phyloP scores from a whole-genome alignment of 495 filamentous ascomycete genomes.

The Oleoguttula mirabilis region DNA sequence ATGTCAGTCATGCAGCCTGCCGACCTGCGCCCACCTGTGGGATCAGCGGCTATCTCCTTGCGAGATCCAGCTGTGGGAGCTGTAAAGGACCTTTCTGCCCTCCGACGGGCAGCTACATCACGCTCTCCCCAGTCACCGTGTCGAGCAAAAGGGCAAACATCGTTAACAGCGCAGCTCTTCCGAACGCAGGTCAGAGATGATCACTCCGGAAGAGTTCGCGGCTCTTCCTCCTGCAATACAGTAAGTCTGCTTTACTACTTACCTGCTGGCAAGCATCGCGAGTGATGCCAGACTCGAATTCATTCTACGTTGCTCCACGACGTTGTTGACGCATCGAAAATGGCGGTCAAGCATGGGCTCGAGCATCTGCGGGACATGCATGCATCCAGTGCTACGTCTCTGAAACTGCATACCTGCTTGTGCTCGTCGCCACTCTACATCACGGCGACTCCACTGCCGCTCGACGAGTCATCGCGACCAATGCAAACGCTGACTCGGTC shows the following conservation, averaged over 20 bases:
- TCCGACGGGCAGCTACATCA: neutral
- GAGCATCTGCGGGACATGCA: neutral
- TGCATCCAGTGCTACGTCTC: neutral
- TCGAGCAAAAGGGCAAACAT: conserved; percentile 3
- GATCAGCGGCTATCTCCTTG: neutral
- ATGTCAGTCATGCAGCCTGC: conserved; percentile 7
- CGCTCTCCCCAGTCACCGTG: neutral
- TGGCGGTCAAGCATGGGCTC: neutral
- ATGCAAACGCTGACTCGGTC: neutral
- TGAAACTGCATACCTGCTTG: neutral
- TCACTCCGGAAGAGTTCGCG: conserved; percentile 21
- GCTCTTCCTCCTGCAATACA: conserved; percentile 21
- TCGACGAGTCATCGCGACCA: too few species aligned
- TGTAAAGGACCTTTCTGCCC: neutral
- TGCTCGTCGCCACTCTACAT: neutral
- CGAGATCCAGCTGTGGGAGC: neutral
- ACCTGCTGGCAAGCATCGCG: neutral
- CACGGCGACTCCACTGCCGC: neutral
- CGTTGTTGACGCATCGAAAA: neutral
- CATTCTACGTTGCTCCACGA: neutral
- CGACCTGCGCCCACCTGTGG: neutral
- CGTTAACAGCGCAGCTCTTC: neutral
- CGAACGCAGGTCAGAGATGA: conserved; percentile 3
- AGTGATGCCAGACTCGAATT: neutral
- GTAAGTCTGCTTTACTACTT: conserved; percentile 16